Percentiles rank a stretch among this genome's conserved stretches.
Conservation (phyloP, 1,284 basidiomycete species). For the Ceratobasidium theobromae region DNA sequence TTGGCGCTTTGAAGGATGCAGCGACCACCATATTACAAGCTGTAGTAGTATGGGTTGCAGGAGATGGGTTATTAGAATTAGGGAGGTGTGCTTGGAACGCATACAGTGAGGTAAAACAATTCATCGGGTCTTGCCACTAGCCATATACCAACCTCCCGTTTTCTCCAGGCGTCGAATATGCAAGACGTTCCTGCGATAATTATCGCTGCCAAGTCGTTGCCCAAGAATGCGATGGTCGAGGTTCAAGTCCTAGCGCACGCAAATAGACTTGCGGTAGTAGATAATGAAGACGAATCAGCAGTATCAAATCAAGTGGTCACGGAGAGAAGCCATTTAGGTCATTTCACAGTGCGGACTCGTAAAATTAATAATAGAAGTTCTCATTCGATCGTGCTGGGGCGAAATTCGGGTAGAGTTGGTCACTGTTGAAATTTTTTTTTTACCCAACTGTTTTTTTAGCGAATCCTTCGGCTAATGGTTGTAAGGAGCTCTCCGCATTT, state of each 20-base stretch:
- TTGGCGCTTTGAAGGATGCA: slow-evolving; percentile 56
- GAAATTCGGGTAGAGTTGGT: not conserved
- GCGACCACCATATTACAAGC: slow-evolving; percentile 64
- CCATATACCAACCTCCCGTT: too few species aligned
- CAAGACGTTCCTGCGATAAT: slow-evolving; percentile 58
- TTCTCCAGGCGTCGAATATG: slow-evolving; percentile 36
- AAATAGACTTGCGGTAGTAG: slow-evolving; percentile 38
- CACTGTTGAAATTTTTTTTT: not conserved
- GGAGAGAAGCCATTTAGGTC: too few species aligned
- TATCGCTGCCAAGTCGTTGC: slow-evolving; percentile 68
- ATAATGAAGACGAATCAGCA: slow-evolving; percentile 11
- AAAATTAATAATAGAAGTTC: not conserved
- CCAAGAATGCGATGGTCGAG: slow-evolving; percentile 65
- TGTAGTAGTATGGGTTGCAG: slow-evolving; percentile 66
- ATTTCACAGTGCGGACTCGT: too few species aligned
- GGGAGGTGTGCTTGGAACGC: slow-evolving; percentile 51
- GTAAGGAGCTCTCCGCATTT: not conserved
- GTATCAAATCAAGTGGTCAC: too few species aligned
- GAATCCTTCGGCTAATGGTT: too few species aligned
- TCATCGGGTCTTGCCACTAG: not conserved
- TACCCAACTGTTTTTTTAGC: too few species aligned
- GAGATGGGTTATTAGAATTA: slow-evolving; percentile 46
- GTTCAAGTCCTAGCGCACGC: slow-evolving; percentile 49
- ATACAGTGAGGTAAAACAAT: slow-evolving; percentile 26
- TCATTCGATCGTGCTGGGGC: not conserved